These are phyloP conservation scores for Hirsutella thompsonii DNA, from an alignment of 2,329 filamentous ascomycete species.

Conservation along the genomic window DNA sequence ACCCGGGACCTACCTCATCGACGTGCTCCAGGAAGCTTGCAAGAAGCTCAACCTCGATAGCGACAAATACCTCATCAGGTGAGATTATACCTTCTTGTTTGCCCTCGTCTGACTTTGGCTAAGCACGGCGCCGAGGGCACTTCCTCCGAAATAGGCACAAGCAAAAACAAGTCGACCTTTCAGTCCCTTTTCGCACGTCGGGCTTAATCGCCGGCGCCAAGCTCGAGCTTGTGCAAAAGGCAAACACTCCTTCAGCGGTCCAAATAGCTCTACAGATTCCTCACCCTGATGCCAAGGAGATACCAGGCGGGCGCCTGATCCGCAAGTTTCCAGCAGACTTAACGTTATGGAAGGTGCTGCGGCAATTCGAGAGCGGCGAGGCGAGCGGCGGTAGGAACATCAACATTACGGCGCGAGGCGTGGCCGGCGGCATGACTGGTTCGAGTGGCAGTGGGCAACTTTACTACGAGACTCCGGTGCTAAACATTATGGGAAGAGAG, in stretches of 20 bases:
- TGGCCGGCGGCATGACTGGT: constrained; percentile 38
- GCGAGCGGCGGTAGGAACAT: constrained; percentile 46
- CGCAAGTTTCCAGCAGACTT: constrained; percentile 84
- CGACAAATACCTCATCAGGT: constrained; percentile 74
- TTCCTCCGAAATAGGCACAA: constrained; percentile 46
- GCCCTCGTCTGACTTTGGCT: background rate
- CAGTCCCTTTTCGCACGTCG: constrained; percentile 69
- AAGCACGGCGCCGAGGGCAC: background rate
- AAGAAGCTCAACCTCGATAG: constrained; percentile 62
- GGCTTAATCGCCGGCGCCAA: constrained; percentile 78
- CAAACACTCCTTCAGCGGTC: constrained; percentile 73
- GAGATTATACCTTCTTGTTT: constrained; percentile 12
- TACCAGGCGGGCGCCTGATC: constrained; percentile 54
- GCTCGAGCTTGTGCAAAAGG: constrained; percentile 79
- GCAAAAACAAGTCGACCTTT: constrained; percentile 76
- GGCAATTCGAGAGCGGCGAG: constrained; percentile 74
- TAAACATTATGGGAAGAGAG: constrained; percentile 75
- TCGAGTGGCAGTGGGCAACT: constrained; percentile 56
- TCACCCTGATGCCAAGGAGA: constrained; percentile 49
- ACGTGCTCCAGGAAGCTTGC: constrained; percentile 81
- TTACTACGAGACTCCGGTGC: constrained; percentile 75
- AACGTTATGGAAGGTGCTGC: constrained; percentile 77
- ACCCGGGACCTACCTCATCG: constrained; percentile 67
- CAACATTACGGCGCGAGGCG: constrained; percentile 75
- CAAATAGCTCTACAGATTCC: constrained; percentile 83